phyloP scores from a whole-genome alignment of 306 rosid species.

The Cyclanthera cordifolia region DNA sequence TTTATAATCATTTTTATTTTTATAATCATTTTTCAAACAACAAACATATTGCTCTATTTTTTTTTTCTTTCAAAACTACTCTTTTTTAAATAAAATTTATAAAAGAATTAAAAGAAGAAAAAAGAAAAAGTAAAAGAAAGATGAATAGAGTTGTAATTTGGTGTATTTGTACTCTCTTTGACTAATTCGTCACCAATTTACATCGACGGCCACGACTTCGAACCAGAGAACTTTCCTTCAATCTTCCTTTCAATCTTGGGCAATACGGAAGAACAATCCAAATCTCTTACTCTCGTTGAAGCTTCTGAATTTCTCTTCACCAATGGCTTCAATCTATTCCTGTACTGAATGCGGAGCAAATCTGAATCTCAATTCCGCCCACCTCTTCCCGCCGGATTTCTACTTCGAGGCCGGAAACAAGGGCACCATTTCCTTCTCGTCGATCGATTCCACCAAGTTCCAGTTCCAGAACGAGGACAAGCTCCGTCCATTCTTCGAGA shows the following conservation, averaged over 20 bases:
- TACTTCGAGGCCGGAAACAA: conserved; percentile 92
- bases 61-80: too few relatives aligned
- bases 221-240: not conserved
- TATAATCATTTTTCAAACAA: too few relatives aligned
- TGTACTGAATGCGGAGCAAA: conserved; percentile 54
- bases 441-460: conserved; percentile 53
- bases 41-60: too few relatives aligned
- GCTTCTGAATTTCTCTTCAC: not conserved
- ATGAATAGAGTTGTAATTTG: too few relatives aligned
- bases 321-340: conserved; percentile 53
- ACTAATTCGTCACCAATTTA: not conserved
- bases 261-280: not conserved
- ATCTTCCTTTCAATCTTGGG: not conserved
- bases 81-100: too few relatives aligned
- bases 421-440: conserved; percentile 55
- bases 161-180: too few relatives aligned
- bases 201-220: not conserved
- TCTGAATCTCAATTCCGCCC: conserved; percentile 39
- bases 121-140: too few relatives aligned
- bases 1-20: too few relatives aligned
- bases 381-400: conserved; percentile 48
- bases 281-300: not conserved
- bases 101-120: too few relatives aligned
- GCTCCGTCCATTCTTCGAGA: conserved; percentile 71
- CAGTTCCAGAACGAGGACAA: conserved; percentile 66